Percentiles rank a stretch among this genome's conserved stretches.
Evolutionary conservation across 2,329 filamentous ascomycete species (phyloP).

Genomic region (Aspergillus tanneri): DNA sequence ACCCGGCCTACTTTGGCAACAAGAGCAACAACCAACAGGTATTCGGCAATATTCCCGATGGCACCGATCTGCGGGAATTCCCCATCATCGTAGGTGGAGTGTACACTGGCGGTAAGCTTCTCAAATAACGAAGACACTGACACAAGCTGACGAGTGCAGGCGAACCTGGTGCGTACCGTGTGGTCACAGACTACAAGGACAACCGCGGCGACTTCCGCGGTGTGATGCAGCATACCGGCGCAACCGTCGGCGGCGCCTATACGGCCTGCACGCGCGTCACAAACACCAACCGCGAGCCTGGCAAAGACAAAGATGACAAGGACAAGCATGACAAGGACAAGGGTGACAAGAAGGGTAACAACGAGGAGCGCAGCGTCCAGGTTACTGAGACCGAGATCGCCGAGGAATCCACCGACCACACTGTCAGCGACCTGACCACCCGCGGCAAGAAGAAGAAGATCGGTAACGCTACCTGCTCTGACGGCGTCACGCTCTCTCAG

Average conservation of each 20-base stretch:
- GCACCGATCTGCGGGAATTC: constrained; percentile 13
- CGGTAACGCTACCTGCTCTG: constrained; percentile 10
- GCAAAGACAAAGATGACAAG: constrained; percentile 2
- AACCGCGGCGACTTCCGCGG: constrained; percentile 14
- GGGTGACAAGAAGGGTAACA: not conserved
- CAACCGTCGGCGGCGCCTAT: constrained; percentile 12
- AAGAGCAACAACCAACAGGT: constrained; percentile 12
- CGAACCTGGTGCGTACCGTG: constrained; percentile 8
- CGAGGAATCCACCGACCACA: constrained; percentile 3
- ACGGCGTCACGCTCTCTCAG: constrained; percentile 10
- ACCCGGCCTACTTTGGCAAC: constrained; percentile 13
- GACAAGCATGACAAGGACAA: constrained; percentile 1
- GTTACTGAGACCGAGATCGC: not conserved
- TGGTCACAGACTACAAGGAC: constrained; percentile 17
- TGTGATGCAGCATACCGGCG: constrained; percentile 17
- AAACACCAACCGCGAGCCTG: constrained; percentile 4
- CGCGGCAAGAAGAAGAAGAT: constrained; percentile 14
- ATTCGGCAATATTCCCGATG: constrained; percentile 11
- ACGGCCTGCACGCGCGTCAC: constrained; percentile 12
- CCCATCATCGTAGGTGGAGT: constrained; percentile 11
- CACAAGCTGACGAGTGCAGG: constrained; percentile 8
- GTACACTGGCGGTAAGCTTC: constrained; percentile 10
- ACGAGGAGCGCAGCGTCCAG: constrained; percentile 2
- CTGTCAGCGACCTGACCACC: constrained; percentile 9
- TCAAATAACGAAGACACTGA: not conserved